phyloP scores from a whole-genome alignment of 192 early-diverging fungal genomes.

The Spinellus fusiger region DNA sequence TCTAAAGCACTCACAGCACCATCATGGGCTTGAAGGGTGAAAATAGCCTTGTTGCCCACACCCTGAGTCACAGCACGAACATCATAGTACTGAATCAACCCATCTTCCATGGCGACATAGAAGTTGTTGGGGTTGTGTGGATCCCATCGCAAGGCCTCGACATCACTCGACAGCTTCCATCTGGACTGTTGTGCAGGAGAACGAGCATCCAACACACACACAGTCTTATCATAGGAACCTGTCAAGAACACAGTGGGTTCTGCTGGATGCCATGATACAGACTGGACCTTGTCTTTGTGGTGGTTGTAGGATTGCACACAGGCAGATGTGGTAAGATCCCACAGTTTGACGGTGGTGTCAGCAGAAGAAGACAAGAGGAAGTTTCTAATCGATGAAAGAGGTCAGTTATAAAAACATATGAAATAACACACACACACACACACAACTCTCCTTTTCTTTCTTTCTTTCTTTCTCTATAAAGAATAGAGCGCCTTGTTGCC shows the following conservation, averaged over 20 bases:
- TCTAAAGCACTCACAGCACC: conserved; percentile 84
- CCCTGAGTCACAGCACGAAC: conserved; percentile 43
- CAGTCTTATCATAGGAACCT: conserved; percentile 88
- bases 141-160: conserved; percentile 91
- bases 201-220: conserved; percentile 89
- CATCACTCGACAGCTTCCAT: conserved; percentile 77
- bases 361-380: conserved; percentile 89
- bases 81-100: conserved; percentile 88
- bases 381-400: conserved; percentile 31
- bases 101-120: conserved; percentile 86
- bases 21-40: conserved; percentile 92
- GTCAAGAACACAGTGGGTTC: conserved; percentile 84
- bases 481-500: neutral
- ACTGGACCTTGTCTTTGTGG: conserved; percentile 87
- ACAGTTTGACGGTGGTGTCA: conserved; percentile 95
- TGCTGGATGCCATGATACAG: conserved; percentile 86
- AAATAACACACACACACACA: neutral
- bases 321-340: conserved; percentile 78
- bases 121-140: conserved; percentile 73
- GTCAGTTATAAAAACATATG: neutral
- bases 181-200: conserved; percentile 61
- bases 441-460: neutral
- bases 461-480: neutral
- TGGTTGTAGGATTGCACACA: conserved; percentile 77
- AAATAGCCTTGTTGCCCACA: conserved; percentile 54